Evolutionary conservation across 768 basidiomycete genomes (phyloP).

Genomic region (Clitopilus passeckerianus): DNA sequence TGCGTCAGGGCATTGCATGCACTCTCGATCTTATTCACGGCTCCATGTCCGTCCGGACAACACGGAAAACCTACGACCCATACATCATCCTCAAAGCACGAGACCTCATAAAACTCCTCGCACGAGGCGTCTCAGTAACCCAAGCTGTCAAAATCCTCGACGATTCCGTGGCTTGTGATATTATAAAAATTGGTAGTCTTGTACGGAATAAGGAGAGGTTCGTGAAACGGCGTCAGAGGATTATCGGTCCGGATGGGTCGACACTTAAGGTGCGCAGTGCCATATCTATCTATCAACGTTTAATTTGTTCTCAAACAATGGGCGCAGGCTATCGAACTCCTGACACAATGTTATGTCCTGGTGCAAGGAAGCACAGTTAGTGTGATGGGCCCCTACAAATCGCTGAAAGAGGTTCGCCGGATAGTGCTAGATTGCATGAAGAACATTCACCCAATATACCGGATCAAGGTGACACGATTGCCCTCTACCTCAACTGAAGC

Average conservation of each 20-base stretch:
- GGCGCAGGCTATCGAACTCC: constrained; percentile 85
- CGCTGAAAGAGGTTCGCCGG: constrained; percentile 91
- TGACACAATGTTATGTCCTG: constrained; percentile 95
- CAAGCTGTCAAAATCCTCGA: constrained; percentile 90
- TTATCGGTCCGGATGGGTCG: constrained; percentile 96
- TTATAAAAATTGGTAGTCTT: constrained; percentile 95
- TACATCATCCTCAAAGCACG: constrained; percentile 95
- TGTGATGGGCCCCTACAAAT: constrained; percentile 95
- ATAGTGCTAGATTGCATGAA: constrained; percentile 99
- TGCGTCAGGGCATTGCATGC: constrained; percentile 73
- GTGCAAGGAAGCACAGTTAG: constrained; percentile 98
- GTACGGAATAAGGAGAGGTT: constrained; percentile 96
- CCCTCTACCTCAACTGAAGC: background rate
- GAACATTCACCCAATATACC: constrained; percentile 98
- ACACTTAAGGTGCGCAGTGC: constrained; percentile 80
- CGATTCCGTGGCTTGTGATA: constrained; percentile 89
- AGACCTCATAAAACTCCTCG: constrained; percentile 92
- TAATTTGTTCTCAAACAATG: background rate
- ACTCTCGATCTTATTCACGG: constrained; percentile 94
- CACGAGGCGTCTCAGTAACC: constrained; percentile 80
- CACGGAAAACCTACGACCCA: constrained; percentile 95
- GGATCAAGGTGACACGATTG: constrained; percentile 74
- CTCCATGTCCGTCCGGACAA: constrained; percentile 95
- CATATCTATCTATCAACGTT: background rate
- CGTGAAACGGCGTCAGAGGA: constrained; percentile 92